A percentile compares a stretch with the other conserved stretches of the same genome.
phyloP scores from a whole-genome alignment of 192 early-diverging fungal species.

The Endogone sp. region DNA sequence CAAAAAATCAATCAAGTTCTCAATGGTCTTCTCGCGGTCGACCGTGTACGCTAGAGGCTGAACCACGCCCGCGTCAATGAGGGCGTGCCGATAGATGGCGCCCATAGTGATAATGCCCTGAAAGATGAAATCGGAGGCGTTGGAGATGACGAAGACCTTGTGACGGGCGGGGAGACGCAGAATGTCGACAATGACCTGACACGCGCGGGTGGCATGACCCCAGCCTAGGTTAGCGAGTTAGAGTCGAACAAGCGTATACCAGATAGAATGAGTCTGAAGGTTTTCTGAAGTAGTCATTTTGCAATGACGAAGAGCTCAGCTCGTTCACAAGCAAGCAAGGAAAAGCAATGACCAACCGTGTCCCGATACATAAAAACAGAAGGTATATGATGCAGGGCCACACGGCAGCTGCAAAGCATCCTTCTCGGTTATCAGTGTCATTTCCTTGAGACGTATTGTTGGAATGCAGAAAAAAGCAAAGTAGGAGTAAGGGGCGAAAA shows the following conservation, averaged over 20 bases:
- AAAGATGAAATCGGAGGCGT: conserved; percentile 55
- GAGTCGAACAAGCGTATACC: not conserved
- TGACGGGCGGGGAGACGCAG: conserved; percentile 35
- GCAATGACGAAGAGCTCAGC: not conserved
- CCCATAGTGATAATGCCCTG: conserved; percentile 44
- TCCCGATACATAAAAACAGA: conserved; percentile 56
- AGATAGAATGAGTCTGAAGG: not conserved
- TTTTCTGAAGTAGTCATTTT: not conserved
- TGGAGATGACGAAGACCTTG: conserved; percentile 48
- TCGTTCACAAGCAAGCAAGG: not conserved
- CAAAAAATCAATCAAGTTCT: conserved; percentile 42
- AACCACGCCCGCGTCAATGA: conserved; percentile 58
- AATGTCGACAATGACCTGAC: conserved; percentile 51
- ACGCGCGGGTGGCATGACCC: conserved; percentile 58
- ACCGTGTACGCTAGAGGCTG: conserved; percentile 59
- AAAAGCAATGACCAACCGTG: conserved; percentile 39
- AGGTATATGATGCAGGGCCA: conserved; percentile 42
- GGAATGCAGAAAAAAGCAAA: no score
- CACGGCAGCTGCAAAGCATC: no score
- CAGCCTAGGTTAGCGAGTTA: conserved; percentile 30
- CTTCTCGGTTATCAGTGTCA: no score
- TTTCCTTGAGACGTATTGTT: no score
- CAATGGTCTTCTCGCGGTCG: conserved; percentile 50
- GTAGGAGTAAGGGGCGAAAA: no score
- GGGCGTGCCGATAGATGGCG: conserved; percentile 48